Percentiles rank a stretch among this genome's conserved stretches.
phyloP scores from a whole-genome alignment of 495 filamentous ascomycete genomes.

The Bacidia gigantensis region DNA sequence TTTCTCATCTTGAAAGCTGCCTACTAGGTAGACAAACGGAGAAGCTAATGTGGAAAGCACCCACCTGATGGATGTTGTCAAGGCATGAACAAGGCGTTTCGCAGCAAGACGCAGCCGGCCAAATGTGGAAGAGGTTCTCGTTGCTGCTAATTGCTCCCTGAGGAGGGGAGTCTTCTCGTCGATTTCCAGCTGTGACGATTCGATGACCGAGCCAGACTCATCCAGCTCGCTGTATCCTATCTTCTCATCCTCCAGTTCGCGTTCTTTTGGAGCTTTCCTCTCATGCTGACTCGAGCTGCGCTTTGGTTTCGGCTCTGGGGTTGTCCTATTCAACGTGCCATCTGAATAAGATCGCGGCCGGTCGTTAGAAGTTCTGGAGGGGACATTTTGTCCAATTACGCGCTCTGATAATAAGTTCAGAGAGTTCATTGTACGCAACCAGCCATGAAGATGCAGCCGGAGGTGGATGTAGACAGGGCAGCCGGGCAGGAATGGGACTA shows the following conservation, averaged over 20 bases:
- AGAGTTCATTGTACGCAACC: slow-evolving; percentile 75
- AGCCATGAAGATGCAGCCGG: slow-evolving; percentile 23
- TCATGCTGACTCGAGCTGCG: slow-evolving; percentile 29
- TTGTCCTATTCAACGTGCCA: slow-evolving; percentile 7
- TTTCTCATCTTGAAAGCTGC: slow-evolving; percentile 65
- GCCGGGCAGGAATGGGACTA: neutral
- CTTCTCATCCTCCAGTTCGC: slow-evolving; percentile 22
- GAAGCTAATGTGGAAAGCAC: slow-evolving; percentile 64
- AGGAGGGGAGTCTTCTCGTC: slow-evolving; percentile 61
- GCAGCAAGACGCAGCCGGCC: slow-evolving; percentile 30
- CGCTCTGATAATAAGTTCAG: slow-evolving; percentile 85
- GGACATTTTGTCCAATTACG: slow-evolving; percentile 53
- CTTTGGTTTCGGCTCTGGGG: slow-evolving; percentile 15
- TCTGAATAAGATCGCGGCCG: slow-evolving; percentile 16
- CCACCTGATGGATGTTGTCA: slow-evolving; percentile 22
- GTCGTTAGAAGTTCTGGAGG: slow-evolving; percentile 22
- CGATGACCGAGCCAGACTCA: slow-evolving; percentile 18
- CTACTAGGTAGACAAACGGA: slow-evolving; percentile 67
- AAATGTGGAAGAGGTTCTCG: slow-evolving; percentile 39
- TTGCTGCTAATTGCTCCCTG: neutral
- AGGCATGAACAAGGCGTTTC: slow-evolving; percentile 14
- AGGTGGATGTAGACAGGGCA: neutral
- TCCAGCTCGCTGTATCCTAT: slow-evolving; percentile 25
- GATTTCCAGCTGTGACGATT: slow-evolving; percentile 12
- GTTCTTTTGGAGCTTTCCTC: slow-evolving; percentile 30